These are phyloP conservation scores for Coelastrella sp. DNA, from an alignment of 139 green algal species.

Conservation along the genomic window DNA sequence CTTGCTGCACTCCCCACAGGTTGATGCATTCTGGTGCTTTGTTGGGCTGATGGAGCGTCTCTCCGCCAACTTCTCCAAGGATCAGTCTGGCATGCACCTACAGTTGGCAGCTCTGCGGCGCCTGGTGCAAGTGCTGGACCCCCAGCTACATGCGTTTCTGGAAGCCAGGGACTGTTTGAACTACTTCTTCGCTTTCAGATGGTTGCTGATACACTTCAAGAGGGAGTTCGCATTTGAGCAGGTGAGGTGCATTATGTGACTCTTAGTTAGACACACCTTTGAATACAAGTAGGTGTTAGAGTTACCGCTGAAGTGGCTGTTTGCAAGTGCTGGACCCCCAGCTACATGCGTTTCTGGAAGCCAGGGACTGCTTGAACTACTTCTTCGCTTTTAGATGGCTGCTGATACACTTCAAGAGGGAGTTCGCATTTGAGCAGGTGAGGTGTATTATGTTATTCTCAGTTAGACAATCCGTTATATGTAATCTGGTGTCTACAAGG, in stretches of 20 bases:
- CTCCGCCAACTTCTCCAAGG: slow-evolving; percentile 81
- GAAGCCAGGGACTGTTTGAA: slow-evolving; percentile 75
- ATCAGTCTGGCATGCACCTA: slow-evolving; percentile 85
- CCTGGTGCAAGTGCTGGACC: slow-evolving; percentile 89
- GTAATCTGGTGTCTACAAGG: too few relatives aligned
- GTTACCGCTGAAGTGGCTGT: neutral
- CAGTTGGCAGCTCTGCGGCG: slow-evolving; percentile 83
- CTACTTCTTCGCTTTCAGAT: slow-evolving; percentile 95
- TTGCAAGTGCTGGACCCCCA: slow-evolving; percentile 69
- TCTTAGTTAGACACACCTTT: neutral
- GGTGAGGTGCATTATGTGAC: slow-evolving; percentile 25
- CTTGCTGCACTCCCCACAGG: neutral
- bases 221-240: slow-evolving; percentile 89
- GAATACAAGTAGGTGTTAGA: too few relatives aligned
- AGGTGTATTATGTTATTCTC: neutral
- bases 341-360: slow-evolving; percentile 80
- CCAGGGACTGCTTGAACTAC: slow-evolving; percentile 80
- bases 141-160: slow-evolving; percentile 82
- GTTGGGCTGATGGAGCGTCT: slow-evolving; percentile 88
- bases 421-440: slow-evolving; percentile 86
- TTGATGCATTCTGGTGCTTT: slow-evolving; percentile 85
- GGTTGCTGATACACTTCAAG: slow-evolving; percentile 95
- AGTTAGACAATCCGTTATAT: too few relatives aligned
- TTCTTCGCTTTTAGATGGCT: slow-evolving; percentile 96
- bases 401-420: slow-evolving; percentile 94